Evolutionary conservation across 805 yeast genomes (phyloP), one percentile per base, ranked within the genome.

Genomic region (Ogataea trehaloabstinens): DNA sequence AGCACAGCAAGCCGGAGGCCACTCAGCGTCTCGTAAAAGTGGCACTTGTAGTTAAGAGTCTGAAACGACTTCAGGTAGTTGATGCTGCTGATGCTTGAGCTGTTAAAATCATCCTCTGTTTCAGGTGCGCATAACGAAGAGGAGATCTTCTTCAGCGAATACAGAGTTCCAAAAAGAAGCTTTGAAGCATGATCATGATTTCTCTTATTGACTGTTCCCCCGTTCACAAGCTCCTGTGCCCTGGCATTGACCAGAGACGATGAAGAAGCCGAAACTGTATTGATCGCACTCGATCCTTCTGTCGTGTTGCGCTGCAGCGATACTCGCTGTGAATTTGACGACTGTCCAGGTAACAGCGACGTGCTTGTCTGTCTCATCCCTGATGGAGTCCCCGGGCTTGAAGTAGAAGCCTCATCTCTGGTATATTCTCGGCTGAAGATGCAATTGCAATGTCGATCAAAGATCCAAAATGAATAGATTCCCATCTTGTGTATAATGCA

Each of bases 371-470:
- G n/a, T n/a, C n/a, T n/a, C n/a, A n/a, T n/a, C n/a, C n/a, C n/a
- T n/a, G n/a, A n/a, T n/a, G n/a, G n/a, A n/a, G n/a, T n/a, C n/a
- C n/a, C n/a, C n/a, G n/a, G n/a, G n/a, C n/a, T n/a, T n/a, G n/a
- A n/a, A n/a, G n/a, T n/a, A n/a, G n/a, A n/a, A n/a, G n/a, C n/a
- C n/a, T n/a, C n/a, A 7, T 27, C 30, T 6, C 46, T 36, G n/a
- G 49, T 38, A 30, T 82, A 90, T 58, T 86, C 95, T 37, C 95
- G 69, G 46, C 77, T 76, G 63, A 78, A 91, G 15, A 91, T 79
- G 61, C 98, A 90, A 46, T 84, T 81, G 51, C 97, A 86, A 64
- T 91, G 97, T 58, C 93, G 75, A 60, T 91, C 97, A 58, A 84
- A 91, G 39, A 91, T 77, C 85, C 89, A 86, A 56, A 90, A 84